These are phyloP conservation scores for Yarrowia keelungensis DNA, from an alignment of 805 yeast genomes.

Conservation along the genomic window DNA sequence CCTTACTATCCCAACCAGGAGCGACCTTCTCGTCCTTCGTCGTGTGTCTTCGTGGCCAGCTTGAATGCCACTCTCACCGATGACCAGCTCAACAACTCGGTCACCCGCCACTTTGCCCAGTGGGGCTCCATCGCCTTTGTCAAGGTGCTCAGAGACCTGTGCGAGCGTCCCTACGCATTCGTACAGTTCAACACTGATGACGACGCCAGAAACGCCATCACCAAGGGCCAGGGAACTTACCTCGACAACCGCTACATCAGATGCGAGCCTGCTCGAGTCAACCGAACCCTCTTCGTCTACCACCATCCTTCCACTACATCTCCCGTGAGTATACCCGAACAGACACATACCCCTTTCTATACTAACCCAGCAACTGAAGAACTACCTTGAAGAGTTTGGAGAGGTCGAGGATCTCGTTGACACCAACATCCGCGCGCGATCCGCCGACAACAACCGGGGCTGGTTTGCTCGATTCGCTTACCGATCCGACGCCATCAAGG, in stretches of 20 bases:
- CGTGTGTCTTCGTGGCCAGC: slow-evolving; percentile 90
- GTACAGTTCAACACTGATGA: slow-evolving; percentile 79
- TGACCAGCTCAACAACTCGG: slow-evolving; percentile 73
- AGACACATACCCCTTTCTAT: neutral
- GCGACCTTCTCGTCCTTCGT: slow-evolving; percentile 63
- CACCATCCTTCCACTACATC: slow-evolving; percentile 13
- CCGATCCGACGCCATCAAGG: slow-evolving; percentile 87
- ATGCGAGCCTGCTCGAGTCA: slow-evolving; percentile 91
- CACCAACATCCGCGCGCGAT: slow-evolving; percentile 1
- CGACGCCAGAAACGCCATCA: slow-evolving; percentile 73
- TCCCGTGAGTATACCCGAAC: slow-evolving; percentile 2
- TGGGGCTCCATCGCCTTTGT: slow-evolving; percentile 56
- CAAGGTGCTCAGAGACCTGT: slow-evolving; percentile 81
- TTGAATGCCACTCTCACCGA: slow-evolving; percentile 70
- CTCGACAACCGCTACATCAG: slow-evolving; percentile 79
- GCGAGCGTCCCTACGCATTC: slow-evolving; percentile 89
- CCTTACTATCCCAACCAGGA: slow-evolving; percentile 37
- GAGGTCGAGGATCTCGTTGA: slow-evolving; percentile 69
- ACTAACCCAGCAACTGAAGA: slow-evolving; percentile 48
- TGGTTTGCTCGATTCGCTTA: slow-evolving; percentile 84
- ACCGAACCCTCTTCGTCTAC: slow-evolving; percentile 70
- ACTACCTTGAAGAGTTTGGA: slow-evolving; percentile 63
- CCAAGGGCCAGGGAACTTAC: slow-evolving; percentile 68
- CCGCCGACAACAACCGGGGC: slow-evolving; percentile 44
- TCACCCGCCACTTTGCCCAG: slow-evolving; percentile 65